Evolutionary conservation across 129 eudicot genomes (phyloP).

Genomic region (Flaveria sonorensis): DNA sequence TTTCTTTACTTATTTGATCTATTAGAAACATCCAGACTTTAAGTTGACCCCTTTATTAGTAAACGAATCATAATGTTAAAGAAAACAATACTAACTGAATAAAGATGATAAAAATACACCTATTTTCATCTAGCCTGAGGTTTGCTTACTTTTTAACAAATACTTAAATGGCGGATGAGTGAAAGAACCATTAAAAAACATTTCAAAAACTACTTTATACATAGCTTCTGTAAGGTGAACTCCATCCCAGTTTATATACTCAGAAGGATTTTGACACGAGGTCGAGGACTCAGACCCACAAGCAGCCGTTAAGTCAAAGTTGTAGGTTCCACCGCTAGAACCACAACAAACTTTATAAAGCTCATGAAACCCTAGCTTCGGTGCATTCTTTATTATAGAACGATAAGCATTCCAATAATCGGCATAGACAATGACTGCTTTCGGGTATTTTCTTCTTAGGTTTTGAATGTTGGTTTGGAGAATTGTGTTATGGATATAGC

Average conservation of each 20-base stretch:
- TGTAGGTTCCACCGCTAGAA: conserved; percentile 51
- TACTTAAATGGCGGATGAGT: conserved; percentile 46
- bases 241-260: conserved; percentile 81
- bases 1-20: too few relatives aligned
- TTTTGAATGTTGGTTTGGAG: conserved; percentile 48
- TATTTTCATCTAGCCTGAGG: conserved; percentile 17
- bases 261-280: conserved; percentile 56
- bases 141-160: conserved; percentile 45
- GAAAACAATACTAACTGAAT: conserved; percentile 11
- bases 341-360: conserved; percentile 73
- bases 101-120: not conserved
- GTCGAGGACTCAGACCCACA: conserved; percentile 61
- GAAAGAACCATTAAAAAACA: conserved; percentile 47
- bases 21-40: too few relatives aligned
- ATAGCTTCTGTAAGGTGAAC: conserved; percentile 84
- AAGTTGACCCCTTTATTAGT: not conserved
- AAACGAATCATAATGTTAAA: not conserved
- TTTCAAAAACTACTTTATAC: conserved; percentile 53
- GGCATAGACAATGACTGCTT: conserved; percentile 54
- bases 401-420: conserved; percentile 62
- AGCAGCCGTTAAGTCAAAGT: conserved; percentile 36
- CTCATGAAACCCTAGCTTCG: conserved; percentile 59
- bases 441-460: conserved; percentile 52
- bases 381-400: conserved; percentile 39
- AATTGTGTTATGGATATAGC: conserved; percentile 50